These are phyloP conservation scores for Vitis hybrid DNA, from an alignment of 177 flowering plant genomes.

Conservation along the genomic window DNA sequence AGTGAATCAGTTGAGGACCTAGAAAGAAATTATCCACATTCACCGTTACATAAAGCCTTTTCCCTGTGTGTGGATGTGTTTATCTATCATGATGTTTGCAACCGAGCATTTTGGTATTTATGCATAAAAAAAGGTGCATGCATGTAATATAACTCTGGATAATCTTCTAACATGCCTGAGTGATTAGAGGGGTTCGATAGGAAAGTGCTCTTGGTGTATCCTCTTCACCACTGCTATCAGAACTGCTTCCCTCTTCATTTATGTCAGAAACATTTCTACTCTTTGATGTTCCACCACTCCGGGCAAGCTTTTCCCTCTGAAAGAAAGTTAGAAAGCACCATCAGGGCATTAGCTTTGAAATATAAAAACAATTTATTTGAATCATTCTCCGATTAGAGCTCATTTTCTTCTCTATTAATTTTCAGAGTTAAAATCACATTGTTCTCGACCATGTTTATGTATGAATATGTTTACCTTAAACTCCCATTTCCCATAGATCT, in stretches of 20 bases:
- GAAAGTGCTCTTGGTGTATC: constrained; percentile 63
- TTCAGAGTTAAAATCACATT: neutral
- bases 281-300: constrained; percentile 50
- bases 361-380: neutral
- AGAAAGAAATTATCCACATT: too few species aligned
- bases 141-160: neutral
- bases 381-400: neutral
- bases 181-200: constrained; percentile 72
- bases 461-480: too few species aligned
- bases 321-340: constrained; percentile 4
- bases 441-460: too few species aligned
- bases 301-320: constrained; percentile 54
- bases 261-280: constrained; percentile 41
- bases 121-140: too few species aligned
- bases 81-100: too few species aligned
- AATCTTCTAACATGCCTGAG: constrained; percentile 55
- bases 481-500: too few species aligned
- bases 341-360: neutral
- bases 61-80: too few species aligned
- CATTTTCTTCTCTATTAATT: neutral
- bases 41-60: too few species aligned
- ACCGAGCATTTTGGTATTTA: too few species aligned
- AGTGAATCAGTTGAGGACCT: too few species aligned
- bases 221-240: constrained; percentile 70
- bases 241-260: constrained; percentile 66